These are phyloP conservation scores for Coprinopsis cinerea DNA, from an alignment of 768 basidiomycete species.

Conservation along the genomic window DNA sequence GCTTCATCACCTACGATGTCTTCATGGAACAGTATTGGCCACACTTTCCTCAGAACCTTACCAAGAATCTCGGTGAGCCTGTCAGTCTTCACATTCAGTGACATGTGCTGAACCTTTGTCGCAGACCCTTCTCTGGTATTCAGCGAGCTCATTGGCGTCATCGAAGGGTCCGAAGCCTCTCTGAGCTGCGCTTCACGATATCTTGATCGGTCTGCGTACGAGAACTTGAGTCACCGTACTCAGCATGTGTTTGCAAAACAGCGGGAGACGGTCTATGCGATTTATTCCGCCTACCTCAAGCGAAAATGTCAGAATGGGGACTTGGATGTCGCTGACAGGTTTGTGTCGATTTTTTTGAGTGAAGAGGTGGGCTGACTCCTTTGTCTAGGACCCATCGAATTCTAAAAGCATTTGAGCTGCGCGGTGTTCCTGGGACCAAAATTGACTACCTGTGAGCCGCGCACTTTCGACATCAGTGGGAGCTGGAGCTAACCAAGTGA, in stretches of 20 bases:
- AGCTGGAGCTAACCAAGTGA: not conserved
- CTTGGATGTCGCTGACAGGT: slow-evolving; percentile 60
- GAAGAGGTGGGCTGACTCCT: not conserved
- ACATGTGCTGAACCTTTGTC: not conserved
- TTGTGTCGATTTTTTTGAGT: slow-evolving; percentile 3
- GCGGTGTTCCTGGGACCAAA: slow-evolving; percentile 32
- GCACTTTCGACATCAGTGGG: not conserved
- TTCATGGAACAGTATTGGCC: slow-evolving; percentile 56
- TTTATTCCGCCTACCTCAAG: slow-evolving; percentile 49
- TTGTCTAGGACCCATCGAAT: slow-evolving; percentile 45
- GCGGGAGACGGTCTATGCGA: slow-evolving; percentile 41
- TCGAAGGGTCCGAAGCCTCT: slow-evolving; percentile 62
- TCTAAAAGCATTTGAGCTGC: slow-evolving; percentile 26
- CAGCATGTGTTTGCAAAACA: slow-evolving; percentile 51
- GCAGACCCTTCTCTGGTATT: slow-evolving; percentile 59
- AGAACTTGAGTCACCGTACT: slow-evolving; percentile 41
- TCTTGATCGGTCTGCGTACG: slow-evolving; percentile 41
- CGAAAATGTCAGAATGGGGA: slow-evolving; percentile 39
- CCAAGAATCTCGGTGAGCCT: slow-evolving; percentile 45
- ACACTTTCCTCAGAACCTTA: slow-evolving; percentile 45
- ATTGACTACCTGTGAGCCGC: slow-evolving; percentile 50
- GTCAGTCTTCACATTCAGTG: not conserved
- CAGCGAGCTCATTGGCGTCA: slow-evolving; percentile 61
- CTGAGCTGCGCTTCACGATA: slow-evolving; percentile 27
- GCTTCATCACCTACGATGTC: slow-evolving; percentile 39